A percentile compares a stretch with the other conserved stretches of the same genome.
Evolutionary conservation across 108 stramenopile species (phyloP).

Genomic region (Parietichytrium sp.): DNA sequence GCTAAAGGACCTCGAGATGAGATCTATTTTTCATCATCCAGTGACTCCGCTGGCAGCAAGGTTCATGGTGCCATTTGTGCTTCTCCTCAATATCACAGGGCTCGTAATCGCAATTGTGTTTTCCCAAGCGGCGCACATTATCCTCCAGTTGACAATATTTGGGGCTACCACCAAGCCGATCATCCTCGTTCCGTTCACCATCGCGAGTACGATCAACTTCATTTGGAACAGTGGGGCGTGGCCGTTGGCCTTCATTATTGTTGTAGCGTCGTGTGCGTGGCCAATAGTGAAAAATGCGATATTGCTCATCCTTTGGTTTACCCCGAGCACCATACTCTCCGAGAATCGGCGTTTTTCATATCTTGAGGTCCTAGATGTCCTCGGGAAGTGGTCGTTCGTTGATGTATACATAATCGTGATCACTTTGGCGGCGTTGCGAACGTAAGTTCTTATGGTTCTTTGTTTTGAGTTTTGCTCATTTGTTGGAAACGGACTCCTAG

Average conservation of each 20-base stretch:
- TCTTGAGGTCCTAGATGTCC: neutral
- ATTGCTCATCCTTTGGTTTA: neutral
- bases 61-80: neutral
- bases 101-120: constrained; percentile 28
- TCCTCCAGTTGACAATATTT: neutral
- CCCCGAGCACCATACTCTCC: neutral
- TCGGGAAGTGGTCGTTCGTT: constrained; percentile 37
- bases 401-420: constrained; percentile 34
- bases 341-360: neutral
- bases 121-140: constrained; percentile 3
- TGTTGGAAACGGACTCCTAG: too few species aligned
- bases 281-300: neutral
- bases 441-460: too few species aligned
- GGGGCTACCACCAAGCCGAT: neutral
- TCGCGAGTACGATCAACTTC: neutral
- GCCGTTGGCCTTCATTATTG: neutral
- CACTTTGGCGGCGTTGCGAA: neutral
- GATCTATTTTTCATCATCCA: constrained; percentile 18
- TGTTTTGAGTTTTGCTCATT: too few species aligned
- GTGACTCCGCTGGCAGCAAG: neutral
- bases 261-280: constrained; percentile 33
- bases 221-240: constrained; percentile 17
- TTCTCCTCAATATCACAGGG: neutral
- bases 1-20: neutral
- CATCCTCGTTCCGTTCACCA: neutral